Base-by-base conservation (phyloP, 495 filamentous ascomycete genomes). In the Aspergillus heteromorphus region DNA sequence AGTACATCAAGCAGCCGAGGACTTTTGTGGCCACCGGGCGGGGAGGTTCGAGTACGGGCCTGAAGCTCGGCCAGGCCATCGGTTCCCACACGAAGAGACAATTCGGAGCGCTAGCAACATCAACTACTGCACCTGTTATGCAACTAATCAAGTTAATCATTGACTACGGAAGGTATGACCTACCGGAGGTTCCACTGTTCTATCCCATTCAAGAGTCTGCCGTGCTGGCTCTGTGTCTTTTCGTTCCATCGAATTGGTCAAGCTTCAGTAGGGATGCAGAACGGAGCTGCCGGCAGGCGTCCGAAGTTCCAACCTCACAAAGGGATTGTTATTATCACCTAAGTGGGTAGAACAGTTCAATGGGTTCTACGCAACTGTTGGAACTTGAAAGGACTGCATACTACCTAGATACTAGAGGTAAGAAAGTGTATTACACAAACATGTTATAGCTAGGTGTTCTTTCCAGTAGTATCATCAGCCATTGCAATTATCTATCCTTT, bases 91-190 rank as follows among this genome's bases (percentile, higher is more conserved):
- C n/a, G 10, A 25, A 43, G 14, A 54, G 41, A 14, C 40, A 18
- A 11, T 43, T 21, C 36, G 16, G 27, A 19, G 18, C 11, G 29
- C 34, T 55, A 55, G 50, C 53, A 36, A 50, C 49, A 45, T 43
- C 49, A 36, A 45, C 55, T 55, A 62, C 42, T 62, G 59, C 59
- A 51, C 19, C 55, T 34, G 49, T 45, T 49, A 47, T 62, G 53
- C 60, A 56, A 13, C 53, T 58, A 62, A 56, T 36, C 19, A 36
- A 40, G 38, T 49, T 19, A 58, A 53, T 56, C 48, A 49, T 51
- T 23, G 19, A 27, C 42, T 45, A 45, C 4, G 23, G 4, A 21
- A 23, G 20, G 42, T 9, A 25, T 21, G 17, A 27, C 42, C 20
- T 21, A 53, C 41, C 31, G 27, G 19, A 23, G 42, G 48, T 40